A percentile compares a stretch with the other conserved stretches of the same genome.
phyloP scores from a whole-genome alignment of 176 grass and related monocot species.

The Zizania latifolia region DNA sequence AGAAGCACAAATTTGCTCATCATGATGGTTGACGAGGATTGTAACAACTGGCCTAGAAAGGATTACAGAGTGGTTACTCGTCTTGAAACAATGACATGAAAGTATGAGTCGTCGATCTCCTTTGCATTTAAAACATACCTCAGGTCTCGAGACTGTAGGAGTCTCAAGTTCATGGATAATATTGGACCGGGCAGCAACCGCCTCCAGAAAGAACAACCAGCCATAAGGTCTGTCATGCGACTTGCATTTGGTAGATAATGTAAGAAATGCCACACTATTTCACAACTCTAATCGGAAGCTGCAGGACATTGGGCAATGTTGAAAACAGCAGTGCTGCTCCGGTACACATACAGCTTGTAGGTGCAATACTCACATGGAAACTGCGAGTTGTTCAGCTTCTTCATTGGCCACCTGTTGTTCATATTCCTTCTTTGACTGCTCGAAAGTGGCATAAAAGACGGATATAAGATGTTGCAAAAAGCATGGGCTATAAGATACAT shows the following conservation, averaged over 20 bases:
- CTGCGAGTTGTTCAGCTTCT: slow-evolving; percentile 80
- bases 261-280: neutral
- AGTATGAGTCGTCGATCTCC: neutral
- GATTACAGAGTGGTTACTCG: too few relatives aligned
- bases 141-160: slow-evolving; percentile 36
- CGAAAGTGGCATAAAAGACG: slow-evolving; percentile 14
- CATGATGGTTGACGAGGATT: neutral
- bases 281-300: neutral
- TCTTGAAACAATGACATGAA: neutral
- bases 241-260: neutral
- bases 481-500: neutral
- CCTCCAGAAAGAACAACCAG: slow-evolving; percentile 60
- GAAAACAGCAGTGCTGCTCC: neutral
- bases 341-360: neutral
- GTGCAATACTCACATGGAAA: slow-evolving; percentile 60
- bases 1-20: neutral
- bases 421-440: slow-evolving; percentile 80
- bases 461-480: slow-evolving; percentile 18
- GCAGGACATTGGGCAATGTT: neutral
- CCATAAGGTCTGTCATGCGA: neutral
- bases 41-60: too few relatives aligned
- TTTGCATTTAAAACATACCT: slow-evolving; percentile 40
- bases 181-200: slow-evolving; percentile 63
- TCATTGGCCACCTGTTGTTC: slow-evolving; percentile 75
- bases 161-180: slow-evolving; percentile 57